phyloP scores from a whole-genome alignment of 2,329 filamentous ascomycete genomes.

The Ophiostoma australiae region DNA sequence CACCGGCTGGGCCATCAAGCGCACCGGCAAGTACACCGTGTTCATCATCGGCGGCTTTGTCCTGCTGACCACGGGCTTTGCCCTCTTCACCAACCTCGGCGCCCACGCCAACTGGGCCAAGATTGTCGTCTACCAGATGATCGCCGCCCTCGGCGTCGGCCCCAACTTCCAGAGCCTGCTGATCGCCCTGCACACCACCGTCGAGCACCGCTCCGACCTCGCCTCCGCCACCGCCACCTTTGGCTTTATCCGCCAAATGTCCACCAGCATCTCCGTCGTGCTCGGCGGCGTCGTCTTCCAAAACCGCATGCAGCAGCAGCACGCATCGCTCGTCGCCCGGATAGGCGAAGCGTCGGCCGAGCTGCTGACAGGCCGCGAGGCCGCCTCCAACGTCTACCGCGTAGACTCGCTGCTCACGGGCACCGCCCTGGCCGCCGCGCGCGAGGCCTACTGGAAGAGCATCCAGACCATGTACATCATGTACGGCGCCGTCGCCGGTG shows the following conservation, averaged over 20 bases:
- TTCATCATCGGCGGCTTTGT: slow-evolving; percentile 50
- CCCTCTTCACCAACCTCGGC: slow-evolving; percentile 52
- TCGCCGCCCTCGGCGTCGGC: slow-evolving; percentile 57
- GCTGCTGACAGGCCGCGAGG: slow-evolving; percentile 53
- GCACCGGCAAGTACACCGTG: slow-evolving; percentile 55
- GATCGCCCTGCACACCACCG: slow-evolving; percentile 59
- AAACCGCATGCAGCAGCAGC: slow-evolving; percentile 39
- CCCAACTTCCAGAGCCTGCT: slow-evolving; percentile 60
- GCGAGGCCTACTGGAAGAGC: slow-evolving; percentile 46
- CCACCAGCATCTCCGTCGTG: slow-evolving; percentile 54
- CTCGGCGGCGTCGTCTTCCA: slow-evolving; percentile 46
- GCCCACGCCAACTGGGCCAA: slow-evolving; percentile 44
- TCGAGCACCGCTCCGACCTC: slow-evolving; percentile 52
- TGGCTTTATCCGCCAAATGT: slow-evolving; percentile 54
- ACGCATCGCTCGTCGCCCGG: slow-evolving; percentile 29
- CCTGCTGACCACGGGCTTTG: slow-evolving; percentile 56
- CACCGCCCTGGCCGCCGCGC: slow-evolving; percentile 41
- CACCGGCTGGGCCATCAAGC: slow-evolving; percentile 42
- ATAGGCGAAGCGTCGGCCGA: slow-evolving; percentile 42
- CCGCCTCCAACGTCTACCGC: slow-evolving; percentile 56
- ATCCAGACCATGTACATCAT: slow-evolving; percentile 55
- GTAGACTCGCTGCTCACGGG: slow-evolving; percentile 52
- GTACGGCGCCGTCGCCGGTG: slow-evolving; percentile 44
- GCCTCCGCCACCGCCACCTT: slow-evolving; percentile 60
- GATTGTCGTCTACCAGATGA: slow-evolving; percentile 52